Base-by-base conservation (phyloP, 768 basidiomycete species). In the Kwoniella dendrophila region DNA sequence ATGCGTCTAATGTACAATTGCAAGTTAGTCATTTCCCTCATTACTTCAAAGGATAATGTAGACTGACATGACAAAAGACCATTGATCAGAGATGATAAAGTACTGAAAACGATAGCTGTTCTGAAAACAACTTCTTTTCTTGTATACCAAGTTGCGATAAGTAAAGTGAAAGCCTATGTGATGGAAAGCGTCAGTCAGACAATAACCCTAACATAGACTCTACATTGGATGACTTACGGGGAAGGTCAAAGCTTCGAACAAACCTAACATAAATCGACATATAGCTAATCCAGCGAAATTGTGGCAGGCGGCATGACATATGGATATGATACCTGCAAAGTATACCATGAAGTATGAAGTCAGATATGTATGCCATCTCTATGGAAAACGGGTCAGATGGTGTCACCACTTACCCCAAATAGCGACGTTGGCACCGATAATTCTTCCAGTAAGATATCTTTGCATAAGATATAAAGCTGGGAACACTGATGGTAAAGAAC, bases 201-300 rank as follows among this genome's bases (percentile, higher is more conserved):
- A 49, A 14, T 49, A 7, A 7, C 16, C 20, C 10, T 20, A 20
- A 18, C 10, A 47, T 22, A 24, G 10, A 29, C 48, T 3, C 36
- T 38, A 38, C 36, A 38, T 38, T 10, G 24, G 16, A 7, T 26
- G 18, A 49, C 48, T 49, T 26, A 49, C 83, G 52, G 78, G 78
- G 26, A 69, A 72, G 56, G 62, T 68, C 52, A 62, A 36, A 0
- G 60, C 50, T 34, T 74, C 72, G 49, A 71, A 69, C 1, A 74
- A 18, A 6, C 72, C 72, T 2, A 74, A 61, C 29, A 74, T 56
- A 53, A 71, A 67, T 2, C 72, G 62, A 27, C 43, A 54, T 26
- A 56, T 67, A 8, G 53, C 34, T 20, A 71, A 56, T 1, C 63
- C 60, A 4, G 57, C 56, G 34, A 59, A 70, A 53, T 59, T 64